phyloP scores from a whole-genome alignment of 2,329 filamentous ascomycete species.

The Penicillium sp. region DNA sequence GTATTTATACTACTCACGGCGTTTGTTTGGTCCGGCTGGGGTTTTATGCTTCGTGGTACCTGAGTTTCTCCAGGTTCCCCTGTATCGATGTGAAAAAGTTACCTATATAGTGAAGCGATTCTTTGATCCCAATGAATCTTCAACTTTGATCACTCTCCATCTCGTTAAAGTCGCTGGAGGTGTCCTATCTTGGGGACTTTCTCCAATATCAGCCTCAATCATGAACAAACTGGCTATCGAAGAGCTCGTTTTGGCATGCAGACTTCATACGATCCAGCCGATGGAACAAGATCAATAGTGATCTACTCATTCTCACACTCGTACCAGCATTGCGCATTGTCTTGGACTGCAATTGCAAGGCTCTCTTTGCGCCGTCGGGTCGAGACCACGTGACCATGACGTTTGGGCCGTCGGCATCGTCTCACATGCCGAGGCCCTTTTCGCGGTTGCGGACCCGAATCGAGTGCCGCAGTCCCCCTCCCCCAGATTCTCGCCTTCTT shows the following conservation, averaged over 20 bases:
- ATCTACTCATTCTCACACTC: too few relatives aligned
- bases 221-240: too few relatives aligned
- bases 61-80: slow-evolving; percentile 13
- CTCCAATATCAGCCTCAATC: too few relatives aligned
- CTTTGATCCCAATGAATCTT: not conserved
- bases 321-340: too few relatives aligned
- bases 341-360: too few relatives aligned
- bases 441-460: slow-evolving; percentile 18
- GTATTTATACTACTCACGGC: slow-evolving; percentile 17
- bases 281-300: too few relatives aligned
- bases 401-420: slow-evolving; percentile 23
- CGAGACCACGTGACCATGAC: slow-evolving; percentile 31
- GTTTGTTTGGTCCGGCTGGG: slow-evolving; percentile 24
- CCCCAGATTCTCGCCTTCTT: slow-evolving; percentile 8
- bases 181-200: too few relatives aligned
- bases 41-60: slow-evolving; percentile 19
- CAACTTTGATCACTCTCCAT: not conserved
- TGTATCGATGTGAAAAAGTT: slow-evolving; percentile 19
- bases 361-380: too few relatives aligned
- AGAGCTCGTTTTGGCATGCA: too few relatives aligned
- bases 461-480: slow-evolving; percentile 24
- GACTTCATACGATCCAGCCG: too few relatives aligned
- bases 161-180: not conserved
- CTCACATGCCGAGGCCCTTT: slow-evolving; percentile 40
- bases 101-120: not conserved